Base-by-base conservation (phyloP, 495 filamentous ascomycete species). In the Lasiosphaeria ovina region DNA sequence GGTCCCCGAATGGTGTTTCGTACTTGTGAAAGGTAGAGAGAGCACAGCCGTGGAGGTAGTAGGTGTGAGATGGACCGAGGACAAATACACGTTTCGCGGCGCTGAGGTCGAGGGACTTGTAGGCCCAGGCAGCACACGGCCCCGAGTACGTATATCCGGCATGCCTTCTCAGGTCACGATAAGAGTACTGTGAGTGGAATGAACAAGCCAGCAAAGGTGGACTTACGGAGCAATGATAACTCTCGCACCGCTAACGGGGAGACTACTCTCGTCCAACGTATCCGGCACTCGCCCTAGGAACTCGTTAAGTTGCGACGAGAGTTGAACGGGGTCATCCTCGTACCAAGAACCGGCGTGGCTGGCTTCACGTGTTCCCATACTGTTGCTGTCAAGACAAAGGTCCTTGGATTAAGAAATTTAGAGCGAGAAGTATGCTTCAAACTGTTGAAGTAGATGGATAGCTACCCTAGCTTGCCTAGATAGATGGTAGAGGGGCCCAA, bases 111-210 rank as follows among this genome's bases (percentile, higher is more conserved):
- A 95, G 86, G 4, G 86, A 82, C 71, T 90, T 93, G 77, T 99
- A 99, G 49, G 94, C 94, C 84, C 91, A 96, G 51, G 92, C 94
- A 54, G 95, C 93, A 63, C 91, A 91, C 34, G 92, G 86, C 35
- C 94, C 94, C 14, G 93, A 98, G 76, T 97, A 99, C 3, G 89
- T 82, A 79, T 96, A 99, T 35, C 94, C 95, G 57, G 95, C 94
- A 73, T 99, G 94, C 61, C 94, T 98, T 64, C 60, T 51, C 35
- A 14, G 17, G 34, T 4, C 31, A 31, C 0, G 16, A 55, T 60
- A 33, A 61, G 54, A 33, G 47, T 17, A 17, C 32, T 36, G 47
- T 51, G 34, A 48, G 35, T 38, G 53, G 52, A 62, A 66, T 2
- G 47, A 35, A 45, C 9, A 2, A 14, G 38, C 35, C 16, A 49